Evolutionary conservation across 768 basidiomycete genomes (phyloP).

Genomic region (Omphalotus guepiniiformis): DNA sequence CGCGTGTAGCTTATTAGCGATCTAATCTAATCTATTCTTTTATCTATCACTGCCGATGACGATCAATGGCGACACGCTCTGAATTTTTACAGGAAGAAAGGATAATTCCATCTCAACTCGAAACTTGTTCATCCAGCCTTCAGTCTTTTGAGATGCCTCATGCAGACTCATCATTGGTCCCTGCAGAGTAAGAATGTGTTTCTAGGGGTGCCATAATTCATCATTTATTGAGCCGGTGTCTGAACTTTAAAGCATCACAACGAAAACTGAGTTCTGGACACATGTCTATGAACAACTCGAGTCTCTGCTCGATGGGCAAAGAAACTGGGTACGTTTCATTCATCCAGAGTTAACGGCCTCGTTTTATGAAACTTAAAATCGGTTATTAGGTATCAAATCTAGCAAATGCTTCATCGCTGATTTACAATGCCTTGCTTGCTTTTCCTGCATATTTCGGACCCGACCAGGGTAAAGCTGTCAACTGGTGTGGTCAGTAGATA

Average conservation of each 20-base stretch:
- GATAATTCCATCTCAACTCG: background rate
- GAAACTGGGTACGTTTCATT: constrained; percentile 63
- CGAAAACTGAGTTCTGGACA: constrained; percentile 77
- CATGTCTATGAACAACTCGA: constrained; percentile 66
- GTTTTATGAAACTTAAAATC: no score
- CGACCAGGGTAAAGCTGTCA: constrained; percentile 61
- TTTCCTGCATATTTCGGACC: constrained; percentile 63
- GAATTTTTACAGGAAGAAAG: background rate
- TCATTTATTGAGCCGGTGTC: background rate
- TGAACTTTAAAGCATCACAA: constrained; percentile 43
- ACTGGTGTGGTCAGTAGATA: constrained; percentile 81
- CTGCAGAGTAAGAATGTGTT: constrained; percentile 34
- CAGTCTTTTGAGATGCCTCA: constrained; percentile 60
- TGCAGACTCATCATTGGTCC: constrained; percentile 75
- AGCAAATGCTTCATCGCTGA: constrained; percentile 75
- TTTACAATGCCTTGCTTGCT: constrained; percentile 73
- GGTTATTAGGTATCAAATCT: constrained; percentile 77
- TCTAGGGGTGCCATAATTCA: no score
- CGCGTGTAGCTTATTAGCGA: background rate
- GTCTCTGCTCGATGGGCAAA: constrained; percentile 58
- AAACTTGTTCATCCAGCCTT: constrained; percentile 8
- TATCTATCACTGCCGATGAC: constrained; percentile 30
- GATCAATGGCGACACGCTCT: constrained; percentile 2
- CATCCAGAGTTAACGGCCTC: no score
- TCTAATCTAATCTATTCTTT: constrained; percentile 17